Conservation (phyloP, 768 basidiomycete genomes). For the Naganishia randhawae region DNA sequence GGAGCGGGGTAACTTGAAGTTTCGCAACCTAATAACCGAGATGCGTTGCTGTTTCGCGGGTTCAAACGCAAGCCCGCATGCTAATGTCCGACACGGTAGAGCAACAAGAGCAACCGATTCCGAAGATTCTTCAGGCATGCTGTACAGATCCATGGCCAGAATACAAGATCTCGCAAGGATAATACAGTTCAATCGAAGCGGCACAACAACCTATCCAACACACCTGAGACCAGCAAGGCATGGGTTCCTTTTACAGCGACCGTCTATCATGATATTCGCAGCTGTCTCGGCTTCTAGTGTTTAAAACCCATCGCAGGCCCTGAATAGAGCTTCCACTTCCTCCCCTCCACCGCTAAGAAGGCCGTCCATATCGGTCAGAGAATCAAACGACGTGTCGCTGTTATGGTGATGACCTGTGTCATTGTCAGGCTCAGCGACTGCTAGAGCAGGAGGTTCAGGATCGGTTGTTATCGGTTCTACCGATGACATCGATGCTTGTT, state of each 20-base stretch:
- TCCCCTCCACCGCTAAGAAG: conserved; percentile 23
- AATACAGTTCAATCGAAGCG: too few species aligned
- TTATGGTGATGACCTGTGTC: conserved; percentile 8
- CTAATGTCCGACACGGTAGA: too few species aligned
- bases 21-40: conserved; percentile 5
- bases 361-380: conserved; percentile 26
- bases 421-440: background rate
- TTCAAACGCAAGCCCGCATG: too few species aligned
- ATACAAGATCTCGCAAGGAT: too few species aligned
- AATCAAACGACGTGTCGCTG: conserved; percentile 18
- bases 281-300: background rate
- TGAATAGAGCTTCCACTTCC: conserved; percentile 24
- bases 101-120: too few species aligned
- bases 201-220: background rate
- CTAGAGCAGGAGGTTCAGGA: too few species aligned
- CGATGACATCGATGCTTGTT: background rate
- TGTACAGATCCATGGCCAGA: too few species aligned
- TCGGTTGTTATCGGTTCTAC: background rate
- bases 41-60: background rate
- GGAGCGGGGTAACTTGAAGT: background rate
- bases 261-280: background rate
- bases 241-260: too few species aligned
- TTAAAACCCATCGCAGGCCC: conserved; percentile 23
- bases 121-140: too few species aligned
- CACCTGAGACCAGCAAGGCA: too few species aligned